phyloP scores from a whole-genome alignment of 2,329 filamentous ascomycete genomes.

The Fusarium sacchari region DNA sequence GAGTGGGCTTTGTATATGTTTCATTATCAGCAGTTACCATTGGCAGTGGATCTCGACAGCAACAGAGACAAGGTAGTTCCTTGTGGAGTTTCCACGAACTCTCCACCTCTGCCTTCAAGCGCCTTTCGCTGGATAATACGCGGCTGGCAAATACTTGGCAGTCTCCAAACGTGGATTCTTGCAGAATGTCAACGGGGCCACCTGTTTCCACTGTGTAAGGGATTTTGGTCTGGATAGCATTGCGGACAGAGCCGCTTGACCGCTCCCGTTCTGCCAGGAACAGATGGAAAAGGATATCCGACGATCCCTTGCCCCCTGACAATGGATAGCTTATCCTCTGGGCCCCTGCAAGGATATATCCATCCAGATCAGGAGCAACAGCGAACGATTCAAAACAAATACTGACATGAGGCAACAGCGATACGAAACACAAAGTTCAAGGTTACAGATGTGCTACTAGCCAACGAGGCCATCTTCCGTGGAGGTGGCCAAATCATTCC shows the following conservation, averaged over 20 bases:
- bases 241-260: slow-evolving; percentile 33
- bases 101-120: slow-evolving; percentile 34
- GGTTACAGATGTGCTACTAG: slow-evolving; percentile 88
- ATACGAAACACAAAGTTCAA: slow-evolving; percentile 99
- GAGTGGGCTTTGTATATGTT: slow-evolving; percentile 18
- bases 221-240: slow-evolving; percentile 8
- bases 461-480: slow-evolving; percentile 90
- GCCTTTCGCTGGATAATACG: slow-evolving; percentile 24
- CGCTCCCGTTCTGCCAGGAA: slow-evolving; percentile 25
- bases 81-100: slow-evolving; percentile 35
- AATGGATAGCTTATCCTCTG: slow-evolving; percentile 25
- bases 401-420: slow-evolving; percentile 61
- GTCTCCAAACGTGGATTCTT: slow-evolving; percentile 20
- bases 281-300: slow-evolving; percentile 19
- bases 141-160: slow-evolving; percentile 25
- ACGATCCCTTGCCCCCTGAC: slow-evolving; percentile 32
- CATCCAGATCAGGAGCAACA: not conserved
- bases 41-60: slow-evolving; percentile 31
- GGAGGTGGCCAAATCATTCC: slow-evolving; percentile 98
- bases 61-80: slow-evolving; percentile 22
- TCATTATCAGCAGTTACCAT: slow-evolving; percentile 17
- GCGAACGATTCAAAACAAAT: slow-evolving; percentile 7
- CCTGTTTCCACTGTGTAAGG: slow-evolving; percentile 24
- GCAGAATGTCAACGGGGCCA: slow-evolving; percentile 34
- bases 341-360: slow-evolving; percentile 22